Percentiles rank a stretch among this genome's conserved stretches.
These are phyloP conservation scores for Paralagenidium karlingii DNA, from an alignment of 352 stramenopile genomes.

Conservation along the genomic window DNA sequence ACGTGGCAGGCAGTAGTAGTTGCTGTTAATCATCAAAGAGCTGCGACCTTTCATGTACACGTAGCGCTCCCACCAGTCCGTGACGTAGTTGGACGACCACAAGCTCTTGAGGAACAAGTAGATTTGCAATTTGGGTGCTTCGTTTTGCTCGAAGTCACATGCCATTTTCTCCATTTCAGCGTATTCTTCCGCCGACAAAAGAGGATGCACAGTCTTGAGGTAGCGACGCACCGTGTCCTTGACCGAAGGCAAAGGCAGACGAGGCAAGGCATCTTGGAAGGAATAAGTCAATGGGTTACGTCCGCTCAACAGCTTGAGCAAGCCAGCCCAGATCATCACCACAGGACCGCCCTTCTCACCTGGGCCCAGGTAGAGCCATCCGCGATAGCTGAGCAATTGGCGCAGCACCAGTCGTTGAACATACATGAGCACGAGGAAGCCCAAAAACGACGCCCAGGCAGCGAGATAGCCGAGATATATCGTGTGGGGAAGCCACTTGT, in stretches of 20 bases:
- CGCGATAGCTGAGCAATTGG: slow-evolving; percentile 73
- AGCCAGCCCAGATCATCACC: slow-evolving; percentile 52
- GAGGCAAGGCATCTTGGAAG: slow-evolving; percentile 86
- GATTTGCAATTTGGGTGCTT: slow-evolving; percentile 84
- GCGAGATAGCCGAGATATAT: slow-evolving; percentile 79
- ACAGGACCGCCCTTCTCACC: slow-evolving; percentile 42
- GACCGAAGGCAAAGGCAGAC: slow-evolving; percentile 86
- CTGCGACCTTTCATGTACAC: slow-evolving; percentile 81
- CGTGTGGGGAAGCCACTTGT: slow-evolving; percentile 34
- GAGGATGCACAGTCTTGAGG: slow-evolving; percentile 85
- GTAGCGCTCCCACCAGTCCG: slow-evolving; percentile 86
- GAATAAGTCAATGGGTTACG: slow-evolving; percentile 78
- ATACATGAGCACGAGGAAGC: slow-evolving; percentile 74
- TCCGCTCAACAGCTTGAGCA: slow-evolving; percentile 78
- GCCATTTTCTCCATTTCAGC: slow-evolving; percentile 74
- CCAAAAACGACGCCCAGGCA: slow-evolving; percentile 66
- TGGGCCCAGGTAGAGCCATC: slow-evolving; percentile 75
- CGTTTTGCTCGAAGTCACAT: slow-evolving; percentile 73
- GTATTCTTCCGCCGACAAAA: slow-evolving; percentile 83
- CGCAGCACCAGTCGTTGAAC: slow-evolving; percentile 73
- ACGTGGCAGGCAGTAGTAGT: slow-evolving; percentile 82
- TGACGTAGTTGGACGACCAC: slow-evolving; percentile 85
- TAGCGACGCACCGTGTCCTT: slow-evolving; percentile 89
- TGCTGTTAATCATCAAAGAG: slow-evolving; percentile 87
- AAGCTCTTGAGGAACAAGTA: slow-evolving; percentile 86